Conservation (phyloP, 2,329 filamentous ascomycete genomes). For the Rosellinia necatrix region DNA sequence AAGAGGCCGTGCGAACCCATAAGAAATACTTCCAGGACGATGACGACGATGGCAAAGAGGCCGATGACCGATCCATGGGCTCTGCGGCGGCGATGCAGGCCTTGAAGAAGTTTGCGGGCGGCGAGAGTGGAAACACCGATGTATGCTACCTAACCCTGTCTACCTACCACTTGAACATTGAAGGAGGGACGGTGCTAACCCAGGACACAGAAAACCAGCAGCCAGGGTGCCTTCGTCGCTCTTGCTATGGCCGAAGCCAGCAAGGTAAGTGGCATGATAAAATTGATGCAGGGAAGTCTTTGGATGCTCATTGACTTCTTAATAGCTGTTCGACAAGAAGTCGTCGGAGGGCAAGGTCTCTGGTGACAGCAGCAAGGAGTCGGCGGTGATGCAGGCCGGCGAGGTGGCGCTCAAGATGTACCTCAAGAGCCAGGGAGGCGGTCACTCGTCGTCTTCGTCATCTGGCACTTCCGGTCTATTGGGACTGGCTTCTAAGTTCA, state of each 20-base stretch:
- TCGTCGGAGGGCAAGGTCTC: slow-evolving; percentile 57
- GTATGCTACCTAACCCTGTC: slow-evolving; percentile 25
- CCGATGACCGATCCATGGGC: slow-evolving; percentile 62
- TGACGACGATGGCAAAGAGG: slow-evolving; percentile 50
- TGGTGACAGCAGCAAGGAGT: slow-evolving; percentile 74
- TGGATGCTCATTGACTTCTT: neutral
- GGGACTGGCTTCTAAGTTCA: slow-evolving; percentile 41
- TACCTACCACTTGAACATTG: neutral
- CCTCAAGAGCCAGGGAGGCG: slow-evolving; percentile 72
- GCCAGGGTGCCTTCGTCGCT: slow-evolving; percentile 80
- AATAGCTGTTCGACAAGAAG: slow-evolving; percentile 64
- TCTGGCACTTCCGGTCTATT: slow-evolving; percentile 34
- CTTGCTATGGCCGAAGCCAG: slow-evolving; percentile 87
- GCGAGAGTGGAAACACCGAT: slow-evolving; percentile 50
- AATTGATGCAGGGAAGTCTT: neutral
- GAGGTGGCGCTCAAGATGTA: slow-evolving; percentile 93
- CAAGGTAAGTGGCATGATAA: too few relatives aligned
- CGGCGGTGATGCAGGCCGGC: slow-evolving; percentile 75
- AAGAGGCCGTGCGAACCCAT: slow-evolving; percentile 74
- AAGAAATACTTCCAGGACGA: slow-evolving; percentile 70
- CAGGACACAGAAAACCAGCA: slow-evolving; percentile 46
- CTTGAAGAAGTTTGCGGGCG: slow-evolving; percentile 75
- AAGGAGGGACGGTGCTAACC: slow-evolving; percentile 6
- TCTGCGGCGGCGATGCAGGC: slow-evolving; percentile 80
- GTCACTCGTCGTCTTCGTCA: slow-evolving; percentile 38